Base-by-base conservation (phyloP, 768 basidiomycete genomes). In the Cyclocybe aegerita region DNA sequence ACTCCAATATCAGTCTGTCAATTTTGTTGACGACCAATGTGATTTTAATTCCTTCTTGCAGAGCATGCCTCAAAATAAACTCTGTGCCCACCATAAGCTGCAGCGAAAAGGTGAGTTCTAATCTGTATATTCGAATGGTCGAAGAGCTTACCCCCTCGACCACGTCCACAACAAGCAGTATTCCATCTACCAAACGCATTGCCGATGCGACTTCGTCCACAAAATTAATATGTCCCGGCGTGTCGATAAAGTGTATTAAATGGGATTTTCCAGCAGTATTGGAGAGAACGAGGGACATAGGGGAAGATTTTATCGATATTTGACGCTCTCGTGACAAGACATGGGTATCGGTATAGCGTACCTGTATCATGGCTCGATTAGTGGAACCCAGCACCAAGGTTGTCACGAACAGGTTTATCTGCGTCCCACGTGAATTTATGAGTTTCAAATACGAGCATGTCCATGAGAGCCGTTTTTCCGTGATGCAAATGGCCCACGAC, bases 141-240 rank as follows among this genome's bases (percentile, higher is more conserved):
- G 36, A 23, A 33, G 46, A 38, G 72, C 86, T 63, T 64, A 96
- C 96, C 60, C 97, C 97, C 74, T 98, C 97, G 4, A 98, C 90
- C n/a, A 91, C 97, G 61, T 99, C 97, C 3, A 99, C 95, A 1
- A 98, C 95, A 16, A 99, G 70, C 1, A 98, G 69, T 39, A 97
- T 84, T 32, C 97, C 97, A 64, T 99, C 97, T 12, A 82, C 86
- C 35, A 98, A 72, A 39, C 97, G 81, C 50, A 95, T 83, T 7
- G 91, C 78, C 6, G 88, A 83, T 1, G 94, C 95, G 15, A 93
- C 93, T 70, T 99, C 97, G 63, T 99, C 97, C n/a, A 95, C 82
- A 64, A 99, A 98, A 70, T 98, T 98, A 52, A 95, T 92, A 62
- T 99, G 97, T 32, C 97, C 97, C 3, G 97, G 97, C 0, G 97